Evolutionary conservation across 495 filamentous ascomycete genomes (phyloP).

Genomic region (Aspergillus steynii): DNA sequence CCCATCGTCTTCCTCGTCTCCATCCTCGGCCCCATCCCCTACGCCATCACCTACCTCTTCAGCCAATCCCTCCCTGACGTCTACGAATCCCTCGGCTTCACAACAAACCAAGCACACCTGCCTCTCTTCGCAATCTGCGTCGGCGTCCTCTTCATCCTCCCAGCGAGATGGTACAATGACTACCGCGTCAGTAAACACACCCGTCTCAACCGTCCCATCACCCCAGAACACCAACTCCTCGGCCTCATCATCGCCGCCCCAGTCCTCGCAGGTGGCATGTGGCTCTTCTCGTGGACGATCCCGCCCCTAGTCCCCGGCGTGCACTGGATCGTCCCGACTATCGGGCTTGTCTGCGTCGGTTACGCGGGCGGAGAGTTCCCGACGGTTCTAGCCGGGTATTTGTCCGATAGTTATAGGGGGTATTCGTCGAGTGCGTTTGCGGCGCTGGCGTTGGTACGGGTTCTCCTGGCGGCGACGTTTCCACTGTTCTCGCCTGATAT

Average conservation of each 20-base stretch:
- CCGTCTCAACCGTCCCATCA: slow-evolving; percentile 26
- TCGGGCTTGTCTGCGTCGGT: slow-evolving; percentile 46
- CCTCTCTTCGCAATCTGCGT: slow-evolving; percentile 48
- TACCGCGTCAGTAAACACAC: slow-evolving; percentile 29
- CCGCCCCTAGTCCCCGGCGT: slow-evolving; percentile 35
- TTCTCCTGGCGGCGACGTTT: slow-evolving; percentile 44
- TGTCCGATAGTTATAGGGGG: slow-evolving; percentile 53
- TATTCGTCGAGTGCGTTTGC: slow-evolving; percentile 54
- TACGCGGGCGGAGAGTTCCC: slow-evolving; percentile 54
- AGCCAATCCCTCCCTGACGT: slow-evolving; percentile 50
- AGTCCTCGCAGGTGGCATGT: slow-evolving; percentile 41
- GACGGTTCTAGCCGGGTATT: slow-evolving; percentile 50
- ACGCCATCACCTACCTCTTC: slow-evolving; percentile 52
- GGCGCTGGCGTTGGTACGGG: slow-evolving; percentile 46
- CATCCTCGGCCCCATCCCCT: slow-evolving; percentile 42
- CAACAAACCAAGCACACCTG: slow-evolving; percentile 35
- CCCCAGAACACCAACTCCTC: slow-evolving; percentile 51
- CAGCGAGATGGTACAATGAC: slow-evolving; percentile 45
- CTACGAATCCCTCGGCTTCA: slow-evolving; percentile 45
- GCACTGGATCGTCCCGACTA: slow-evolving; percentile 45
- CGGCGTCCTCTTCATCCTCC: slow-evolving; percentile 40
- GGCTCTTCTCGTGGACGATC: slow-evolving; percentile 56
- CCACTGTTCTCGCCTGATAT: slow-evolving; percentile 48
- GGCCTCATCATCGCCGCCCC: slow-evolving; percentile 51
- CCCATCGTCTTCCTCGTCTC: slow-evolving; percentile 46